A percentile compares a stretch with the other conserved stretches of the same genome.
phyloP scores from a whole-genome alignment of 73 alveolate species.

The Uronychia setigera region DNA sequence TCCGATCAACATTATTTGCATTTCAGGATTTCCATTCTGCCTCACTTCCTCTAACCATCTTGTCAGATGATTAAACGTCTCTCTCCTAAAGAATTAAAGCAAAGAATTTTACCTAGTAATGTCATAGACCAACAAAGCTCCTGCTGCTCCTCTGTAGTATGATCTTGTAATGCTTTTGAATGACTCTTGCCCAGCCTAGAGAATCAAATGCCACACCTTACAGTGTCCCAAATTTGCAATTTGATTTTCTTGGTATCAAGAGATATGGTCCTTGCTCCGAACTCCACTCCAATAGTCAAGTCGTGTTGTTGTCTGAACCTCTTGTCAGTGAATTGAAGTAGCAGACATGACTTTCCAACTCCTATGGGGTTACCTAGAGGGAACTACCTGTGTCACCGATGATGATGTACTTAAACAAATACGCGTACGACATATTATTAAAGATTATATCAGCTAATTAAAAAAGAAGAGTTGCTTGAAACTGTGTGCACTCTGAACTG shows the following conservation, averaged over 20 bases:
- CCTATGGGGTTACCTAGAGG: too few species aligned
- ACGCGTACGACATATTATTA: slow-evolving; percentile 47
- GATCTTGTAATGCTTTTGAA: slow-evolving; percentile 87
- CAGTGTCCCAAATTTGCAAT: slow-evolving; percentile 98
- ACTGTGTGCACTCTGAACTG: background rate
- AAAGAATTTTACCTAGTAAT: slow-evolving; percentile 71
- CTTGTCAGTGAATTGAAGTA: slow-evolving; percentile 82
- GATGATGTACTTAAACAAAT: slow-evolving; percentile 58
- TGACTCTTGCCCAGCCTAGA: slow-evolving; percentile 94
- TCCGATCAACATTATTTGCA: slow-evolving; percentile 88
- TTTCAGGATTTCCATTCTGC: slow-evolving; percentile 83
- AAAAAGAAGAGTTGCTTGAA: background rate
- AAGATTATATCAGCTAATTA: too few species aligned
- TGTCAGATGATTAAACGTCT: slow-evolving; percentile 83
- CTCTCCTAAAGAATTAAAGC: slow-evolving; percentile 50
- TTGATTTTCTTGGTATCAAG: slow-evolving; percentile 77
- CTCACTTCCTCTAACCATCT: slow-evolving; percentile 95
- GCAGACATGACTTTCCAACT: slow-evolving; percentile 84
- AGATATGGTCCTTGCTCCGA: slow-evolving; percentile 90
- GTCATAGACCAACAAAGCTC: slow-evolving; percentile 90
- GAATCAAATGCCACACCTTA: background rate
- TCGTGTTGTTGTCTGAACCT: slow-evolving; percentile 86
- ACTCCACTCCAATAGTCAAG: slow-evolving; percentile 95
- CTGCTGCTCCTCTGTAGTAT: slow-evolving; percentile 93
- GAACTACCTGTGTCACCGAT: slow-evolving; percentile 73